Base-by-base conservation (phyloP, 805 yeast species). In the Ascoidea asiatica region DNA sequence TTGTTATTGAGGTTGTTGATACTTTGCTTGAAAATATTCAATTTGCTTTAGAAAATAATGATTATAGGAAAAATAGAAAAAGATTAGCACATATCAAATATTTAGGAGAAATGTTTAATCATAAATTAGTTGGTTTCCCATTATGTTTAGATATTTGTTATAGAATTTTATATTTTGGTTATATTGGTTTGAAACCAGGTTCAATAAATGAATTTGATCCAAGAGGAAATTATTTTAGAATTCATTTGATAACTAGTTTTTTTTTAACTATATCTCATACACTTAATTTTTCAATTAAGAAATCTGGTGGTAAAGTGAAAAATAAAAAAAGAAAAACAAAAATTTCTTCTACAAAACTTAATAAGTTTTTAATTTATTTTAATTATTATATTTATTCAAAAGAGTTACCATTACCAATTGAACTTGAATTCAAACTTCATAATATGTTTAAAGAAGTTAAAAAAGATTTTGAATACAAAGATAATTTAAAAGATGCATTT, bases 331-430 rank as follows among this genome's bases (percentile, higher is more conserved):
- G 53, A 17, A 50, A 46, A 19, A 46, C 50, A 2, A 50, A 49
- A 8, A 17, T 37, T 4, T 44, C 49, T 6, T 40, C 23, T 13
- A 46, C 53, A 4, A 62, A 66, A 36, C 42, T 75, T 11, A 52
- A 56, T 1, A 43, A 64, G 0, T 72, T 81, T 46, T 52, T 80
- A 46, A 67, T 67, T 21, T 79, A 76, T 50, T 78, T 86, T 48
- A 92, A 87, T 53, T 87, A 77, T 57, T 87, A 84, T 55, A 58
- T 74, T 4, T 72, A 69, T 57, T 71, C 80, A 29, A 87, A 87
- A 53, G 58, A 59, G 2, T 67, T 61, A 41, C 83, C 86, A 1
- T 44, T 83, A 15, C 87, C 94, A 0, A 64, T 69, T 48, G 92
- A 81, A 40, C 60, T 75, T 2, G 72, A 72, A 39, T 78, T 77